Evolutionary conservation across 768 basidiomycete species (phyloP).

Genomic region (Neoboletus brunneissimus): DNA sequence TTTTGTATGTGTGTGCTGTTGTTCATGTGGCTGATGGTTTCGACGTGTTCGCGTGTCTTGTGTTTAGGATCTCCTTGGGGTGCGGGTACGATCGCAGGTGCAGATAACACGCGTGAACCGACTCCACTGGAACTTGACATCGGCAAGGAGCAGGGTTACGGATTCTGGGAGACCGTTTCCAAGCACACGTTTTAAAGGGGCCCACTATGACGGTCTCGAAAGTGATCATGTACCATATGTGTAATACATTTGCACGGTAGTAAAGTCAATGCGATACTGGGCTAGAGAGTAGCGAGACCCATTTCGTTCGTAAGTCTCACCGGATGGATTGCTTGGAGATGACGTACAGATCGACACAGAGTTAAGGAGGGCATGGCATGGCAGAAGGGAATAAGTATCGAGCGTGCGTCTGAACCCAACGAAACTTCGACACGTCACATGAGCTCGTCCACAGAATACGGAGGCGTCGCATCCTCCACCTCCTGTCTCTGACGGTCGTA

Average conservation of each 20-base stretch:
- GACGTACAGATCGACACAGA: neutral
- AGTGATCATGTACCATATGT: neutral
- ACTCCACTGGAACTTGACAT: conserved; percentile 48
- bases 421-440: conserved; percentile 4
- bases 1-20: neutral
- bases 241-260: neutral
- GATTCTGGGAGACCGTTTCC: conserved; percentile 49
- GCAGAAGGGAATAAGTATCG: neutral
- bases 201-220: neutral
- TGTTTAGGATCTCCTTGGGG: conserved; percentile 72
- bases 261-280: neutral
- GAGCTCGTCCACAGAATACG: conserved; percentile 12
- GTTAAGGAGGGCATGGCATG: neutral
- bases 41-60: neutral
- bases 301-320: neutral
- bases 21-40: neutral
- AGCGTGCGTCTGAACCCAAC: neutral
- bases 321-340: neutral
- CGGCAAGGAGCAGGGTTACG: conserved; percentile 49
- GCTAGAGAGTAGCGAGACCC: neutral
- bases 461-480: conserved; percentile 2
- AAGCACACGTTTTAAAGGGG: conserved; percentile 32
- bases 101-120: conserved; percentile 49
- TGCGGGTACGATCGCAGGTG: conserved; percentile 57
- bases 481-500: conserved; percentile 1